These are phyloP conservation scores for Paxillus rubicundulus DNA, from an alignment of 768 basidiomycete genomes.

Conservation along the genomic window DNA sequence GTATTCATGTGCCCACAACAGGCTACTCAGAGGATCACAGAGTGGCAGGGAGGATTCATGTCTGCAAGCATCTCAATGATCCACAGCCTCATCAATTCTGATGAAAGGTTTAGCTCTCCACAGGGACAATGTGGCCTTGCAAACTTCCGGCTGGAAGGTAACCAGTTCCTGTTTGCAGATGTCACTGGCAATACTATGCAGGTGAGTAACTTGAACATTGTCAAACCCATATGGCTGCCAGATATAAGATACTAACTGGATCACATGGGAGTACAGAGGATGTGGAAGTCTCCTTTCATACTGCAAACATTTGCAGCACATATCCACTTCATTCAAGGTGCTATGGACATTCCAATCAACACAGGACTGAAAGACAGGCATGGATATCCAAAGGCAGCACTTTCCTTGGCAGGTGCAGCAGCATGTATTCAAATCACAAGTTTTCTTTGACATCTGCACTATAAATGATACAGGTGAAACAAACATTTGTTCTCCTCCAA, in stretches of 20 bases:
- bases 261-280: not conserved
- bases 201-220: too few relatives aligned
- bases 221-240: too few relatives aligned
- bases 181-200: too few relatives aligned
- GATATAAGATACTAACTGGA: too few relatives aligned
- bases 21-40: not conserved
- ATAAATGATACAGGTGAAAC: too few relatives aligned
- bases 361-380: not conserved
- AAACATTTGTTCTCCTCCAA: too few relatives aligned
- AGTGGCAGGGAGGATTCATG: slow-evolving; percentile 1
- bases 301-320: not conserved
- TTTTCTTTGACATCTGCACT: too few relatives aligned
- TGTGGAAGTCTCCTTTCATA: slow-evolving; percentile 1
- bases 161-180: too few relatives aligned
- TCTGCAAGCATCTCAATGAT: not conserved
- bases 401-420: too few relatives aligned
- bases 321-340: not conserved
- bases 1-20: not conserved
- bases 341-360: not conserved
- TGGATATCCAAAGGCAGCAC: not conserved
- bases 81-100: not conserved
- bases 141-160: not conserved
- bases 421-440: too few relatives aligned
- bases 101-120: not conserved
- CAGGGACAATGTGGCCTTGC: not conserved